A percentile compares a stretch with the other conserved stretches of the same genome.
Conservation (phyloP, 192 early-diverging fungal genomes). For the Entomortierella lignicola region DNA sequence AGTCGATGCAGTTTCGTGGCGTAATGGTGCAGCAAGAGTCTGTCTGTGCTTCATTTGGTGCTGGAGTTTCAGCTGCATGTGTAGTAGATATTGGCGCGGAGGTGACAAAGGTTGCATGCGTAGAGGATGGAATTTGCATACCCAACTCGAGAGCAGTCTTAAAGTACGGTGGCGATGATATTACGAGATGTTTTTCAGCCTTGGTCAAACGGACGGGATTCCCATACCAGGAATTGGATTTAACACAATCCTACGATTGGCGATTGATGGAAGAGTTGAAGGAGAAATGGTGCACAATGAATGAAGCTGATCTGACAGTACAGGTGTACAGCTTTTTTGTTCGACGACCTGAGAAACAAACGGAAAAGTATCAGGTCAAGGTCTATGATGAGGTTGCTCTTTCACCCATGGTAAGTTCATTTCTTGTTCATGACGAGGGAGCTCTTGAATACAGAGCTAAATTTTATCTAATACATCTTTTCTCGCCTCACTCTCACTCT, state of each 20-base stretch:
- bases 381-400: constrained; percentile 87
- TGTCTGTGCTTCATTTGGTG: constrained; percentile 85
- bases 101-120: constrained; percentile 83
- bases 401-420: constrained; percentile 81
- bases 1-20: constrained; percentile 80
- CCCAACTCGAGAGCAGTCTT: constrained; percentile 73
- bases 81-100: constrained; percentile 95
- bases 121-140: constrained; percentile 86
- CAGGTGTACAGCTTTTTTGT: constrained; percentile 87
- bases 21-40: constrained; percentile 87
- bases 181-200: constrained; percentile 78
- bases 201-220: constrained; percentile 76
- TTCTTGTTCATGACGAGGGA: not conserved
- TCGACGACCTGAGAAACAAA: constrained; percentile 74
- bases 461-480: not conserved
- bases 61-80: constrained; percentile 86
- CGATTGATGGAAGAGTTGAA: constrained; percentile 82
- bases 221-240: constrained; percentile 77
- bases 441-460: not conserved
- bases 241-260: constrained; percentile 78
- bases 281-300: constrained; percentile 86
- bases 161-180: constrained; percentile 91
- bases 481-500: not conserved
- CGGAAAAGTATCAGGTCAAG: constrained; percentile 83
- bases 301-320: constrained; percentile 85